Evolutionary conservation across 257 asterid species (phyloP), one percentile per base, ranked within the genome.

Genomic region (Avicennia marina): DNA sequence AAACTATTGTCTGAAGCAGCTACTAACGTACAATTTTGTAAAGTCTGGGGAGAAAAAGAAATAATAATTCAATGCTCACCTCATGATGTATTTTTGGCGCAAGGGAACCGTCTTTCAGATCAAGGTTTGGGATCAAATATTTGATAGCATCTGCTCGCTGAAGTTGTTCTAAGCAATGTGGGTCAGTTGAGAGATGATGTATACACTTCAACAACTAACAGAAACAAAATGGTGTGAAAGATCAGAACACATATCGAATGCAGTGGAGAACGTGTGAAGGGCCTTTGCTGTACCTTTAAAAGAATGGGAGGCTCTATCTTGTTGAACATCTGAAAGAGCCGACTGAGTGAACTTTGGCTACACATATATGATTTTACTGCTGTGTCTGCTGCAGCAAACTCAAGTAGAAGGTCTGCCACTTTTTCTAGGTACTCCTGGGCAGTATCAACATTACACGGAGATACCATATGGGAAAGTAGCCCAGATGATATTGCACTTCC

Each of bases 401-500:
- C 97, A 66, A 93, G 90, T 27, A 93, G 75, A 71, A 93, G 97
- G 72, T 93, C 99, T 19, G 99, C 97, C 36, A 93, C 97, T 75
- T 89, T 93, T 56, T 84, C 96, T 57, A 93, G 78, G 78, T 93
- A 93, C 72, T 89, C 99, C 74, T 81, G 79, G 21, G 96, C 94
- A 68, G 84, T 82, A 66, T 93, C 97, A 74, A 76, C 97, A 75
- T 86, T 93, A 96, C 94, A 93, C 38, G 99, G 89, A 16, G 95
- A 78, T 48, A 74, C 96, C 94, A 78, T 72, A 66, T 86, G 90
- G 51, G 96, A 77, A 53, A 84, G 97, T 32, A 86, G 73, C 62
- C 97, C 99, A 36, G 99, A 93, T 43, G 99, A 89, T 42, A 94
- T 73, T 6, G 99, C 90, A 68, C 99, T 93, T 49, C 96, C 99